These are phyloP conservation scores for Botryotinia narcissicola DNA, from an alignment of 2,329 filamentous ascomycete genomes.

Conservation along the genomic window DNA sequence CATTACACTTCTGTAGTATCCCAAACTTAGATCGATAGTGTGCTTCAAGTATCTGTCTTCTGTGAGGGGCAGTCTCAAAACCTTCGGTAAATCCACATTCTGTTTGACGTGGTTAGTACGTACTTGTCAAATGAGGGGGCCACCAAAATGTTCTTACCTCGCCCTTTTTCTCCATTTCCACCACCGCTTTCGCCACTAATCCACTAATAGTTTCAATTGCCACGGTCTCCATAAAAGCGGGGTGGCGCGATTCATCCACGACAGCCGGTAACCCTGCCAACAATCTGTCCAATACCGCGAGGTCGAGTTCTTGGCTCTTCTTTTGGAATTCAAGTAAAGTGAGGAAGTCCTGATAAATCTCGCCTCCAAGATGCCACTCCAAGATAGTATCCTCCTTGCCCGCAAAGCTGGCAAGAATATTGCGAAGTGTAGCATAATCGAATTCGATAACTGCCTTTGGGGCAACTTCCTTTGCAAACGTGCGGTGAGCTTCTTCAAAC, in stretches of 20 bases:
- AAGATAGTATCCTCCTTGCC: constrained; percentile 59
- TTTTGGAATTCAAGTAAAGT: constrained; percentile 48
- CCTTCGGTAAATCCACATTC: constrained; percentile 46
- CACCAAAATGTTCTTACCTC: constrained; percentile 47
- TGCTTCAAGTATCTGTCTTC: constrained; percentile 71
- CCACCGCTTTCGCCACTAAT: constrained; percentile 65
- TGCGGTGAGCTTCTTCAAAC: constrained; percentile 77
- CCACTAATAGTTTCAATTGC: constrained; percentile 81
- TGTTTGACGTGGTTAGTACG: constrained; percentile 26
- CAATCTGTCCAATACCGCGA: constrained; percentile 54
- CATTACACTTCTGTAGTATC: constrained; percentile 54
- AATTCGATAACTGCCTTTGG: constrained; percentile 79
- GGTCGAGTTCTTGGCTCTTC: constrained; percentile 42
- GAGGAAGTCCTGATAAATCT: constrained; percentile 69
- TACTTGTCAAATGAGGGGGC: background rate
- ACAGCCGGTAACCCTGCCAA: constrained; percentile 55
- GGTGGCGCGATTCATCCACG: constrained; percentile 35
- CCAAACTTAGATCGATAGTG: constrained; percentile 65
- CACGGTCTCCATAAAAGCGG: constrained; percentile 59
- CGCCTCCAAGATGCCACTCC: constrained; percentile 76
- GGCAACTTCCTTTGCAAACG: constrained; percentile 77
- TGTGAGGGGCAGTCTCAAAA: constrained; percentile 64
- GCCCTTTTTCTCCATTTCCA: constrained; percentile 53
- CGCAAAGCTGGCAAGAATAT: constrained; percentile 70
- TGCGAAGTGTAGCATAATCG: constrained; percentile 68